Evolutionary conservation across 2,329 filamentous ascomycete species (phyloP).

Genomic region (Ustulina deusta): DNA sequence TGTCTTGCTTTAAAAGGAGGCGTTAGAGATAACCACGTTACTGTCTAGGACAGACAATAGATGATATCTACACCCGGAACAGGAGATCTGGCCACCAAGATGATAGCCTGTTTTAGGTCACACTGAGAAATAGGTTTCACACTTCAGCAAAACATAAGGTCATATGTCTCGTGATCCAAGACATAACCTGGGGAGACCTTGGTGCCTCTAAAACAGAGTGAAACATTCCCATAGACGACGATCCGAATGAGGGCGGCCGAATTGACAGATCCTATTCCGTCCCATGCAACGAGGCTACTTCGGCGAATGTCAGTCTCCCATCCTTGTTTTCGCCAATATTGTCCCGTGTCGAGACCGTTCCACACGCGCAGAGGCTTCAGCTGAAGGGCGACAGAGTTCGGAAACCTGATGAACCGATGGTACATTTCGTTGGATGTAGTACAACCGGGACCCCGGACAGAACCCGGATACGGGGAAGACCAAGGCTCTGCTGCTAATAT

Average conservation of each 20-base stretch:
- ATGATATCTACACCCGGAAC: conserved; percentile 2
- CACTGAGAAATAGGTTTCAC: neutral
- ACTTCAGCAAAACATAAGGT: neutral
- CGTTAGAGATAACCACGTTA: conserved; percentile 4
- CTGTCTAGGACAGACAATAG: conserved; percentile 18
- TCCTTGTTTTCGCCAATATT: neutral
- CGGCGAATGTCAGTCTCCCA: neutral
- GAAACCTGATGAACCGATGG: neutral
- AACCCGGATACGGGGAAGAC: neutral
- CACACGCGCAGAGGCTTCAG: neutral
- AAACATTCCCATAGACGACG: neutral
- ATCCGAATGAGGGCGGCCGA: neutral
- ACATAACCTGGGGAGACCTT: conserved; percentile 14
- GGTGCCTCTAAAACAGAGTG: conserved; percentile 3
- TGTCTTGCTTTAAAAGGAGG: conserved; percentile 16
- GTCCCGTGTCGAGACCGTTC: neutral
- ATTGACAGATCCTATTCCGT: neutral
- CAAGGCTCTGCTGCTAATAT: conserved; percentile 7
- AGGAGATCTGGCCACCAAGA: neutral
- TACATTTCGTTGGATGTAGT: conserved; percentile 10
- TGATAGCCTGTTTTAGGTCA: conserved; percentile 1
- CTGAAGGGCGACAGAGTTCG: neutral
- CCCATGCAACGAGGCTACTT: neutral
- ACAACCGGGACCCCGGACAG: conserved; percentile 1
- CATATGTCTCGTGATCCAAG: conserved; percentile 7